Conservation (phyloP, 73 alveolate species). For the Stentor roeselii region DNA sequence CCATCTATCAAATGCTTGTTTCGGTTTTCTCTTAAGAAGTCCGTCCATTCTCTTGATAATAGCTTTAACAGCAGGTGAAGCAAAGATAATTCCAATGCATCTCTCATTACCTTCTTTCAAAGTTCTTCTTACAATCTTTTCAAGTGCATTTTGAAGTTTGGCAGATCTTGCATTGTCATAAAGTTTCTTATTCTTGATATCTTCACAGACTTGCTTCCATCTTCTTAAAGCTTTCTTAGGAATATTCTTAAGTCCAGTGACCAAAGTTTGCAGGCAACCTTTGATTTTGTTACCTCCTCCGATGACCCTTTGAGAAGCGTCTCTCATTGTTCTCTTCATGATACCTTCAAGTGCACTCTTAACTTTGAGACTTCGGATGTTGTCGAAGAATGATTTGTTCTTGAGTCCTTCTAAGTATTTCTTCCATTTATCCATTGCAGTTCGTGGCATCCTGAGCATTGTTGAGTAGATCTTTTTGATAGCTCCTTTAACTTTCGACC, state of each 20-base stretch:
- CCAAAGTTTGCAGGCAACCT: neutral
- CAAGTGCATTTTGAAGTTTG: neutral
- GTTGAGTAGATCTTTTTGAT: neutral
- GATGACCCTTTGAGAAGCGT: neutral
- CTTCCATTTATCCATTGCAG: neutral
- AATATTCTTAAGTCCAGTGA: neutral
- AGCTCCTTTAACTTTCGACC: conserved; percentile 10
- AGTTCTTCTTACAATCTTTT: neutral
- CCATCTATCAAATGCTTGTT: neutral
- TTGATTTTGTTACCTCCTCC: neutral
- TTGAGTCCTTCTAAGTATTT: neutral
- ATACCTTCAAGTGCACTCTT: neutral
- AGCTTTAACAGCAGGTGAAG: neutral
- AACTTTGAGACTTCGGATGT: neutral
- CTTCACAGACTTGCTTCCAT: neutral
- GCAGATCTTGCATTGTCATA: neutral
- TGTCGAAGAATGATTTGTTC: neutral
- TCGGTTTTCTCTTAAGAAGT: neutral
- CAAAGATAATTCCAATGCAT: too few relatives aligned
- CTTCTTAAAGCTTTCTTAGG: neutral
- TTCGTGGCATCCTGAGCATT: neutral
- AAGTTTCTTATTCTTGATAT: neutral
- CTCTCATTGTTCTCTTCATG: neutral
- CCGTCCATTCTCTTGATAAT: neutral
- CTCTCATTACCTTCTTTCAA: neutral